Conservation (phyloP, 2,329 filamentous ascomycete genomes). For the Ambrosiella xylebori region DNA sequence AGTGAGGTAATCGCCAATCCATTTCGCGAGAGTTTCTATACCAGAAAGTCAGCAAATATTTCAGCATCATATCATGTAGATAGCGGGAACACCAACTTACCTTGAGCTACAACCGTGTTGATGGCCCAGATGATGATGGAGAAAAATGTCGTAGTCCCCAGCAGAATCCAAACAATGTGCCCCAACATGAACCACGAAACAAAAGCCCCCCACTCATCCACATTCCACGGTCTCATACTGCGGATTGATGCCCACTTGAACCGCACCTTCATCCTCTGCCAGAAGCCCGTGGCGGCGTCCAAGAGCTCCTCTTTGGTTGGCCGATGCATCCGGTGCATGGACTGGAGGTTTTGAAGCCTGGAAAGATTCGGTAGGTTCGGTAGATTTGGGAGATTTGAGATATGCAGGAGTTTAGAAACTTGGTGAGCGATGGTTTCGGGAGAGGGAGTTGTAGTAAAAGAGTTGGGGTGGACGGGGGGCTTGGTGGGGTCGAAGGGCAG, state of each 20-base stretch:
- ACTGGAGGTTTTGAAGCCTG: constrained; percentile 1
- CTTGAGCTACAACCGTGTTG: constrained; percentile 92
- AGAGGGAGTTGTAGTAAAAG: not conserved
- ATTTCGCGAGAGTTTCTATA: constrained; percentile 73
- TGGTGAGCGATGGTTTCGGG: constrained; percentile 31
- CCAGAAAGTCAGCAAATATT: not conserved
- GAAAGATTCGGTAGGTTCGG: constrained; percentile 4
- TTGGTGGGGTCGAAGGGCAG: constrained; percentile 11
- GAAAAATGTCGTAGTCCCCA: constrained; percentile 94
- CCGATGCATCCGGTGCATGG: constrained; percentile 36
- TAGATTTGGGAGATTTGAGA: constrained; percentile 3
- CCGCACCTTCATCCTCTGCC: constrained; percentile 72
- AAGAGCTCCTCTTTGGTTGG: constrained; percentile 89
- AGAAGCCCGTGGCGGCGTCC: constrained; percentile 80
- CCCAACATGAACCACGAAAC: constrained; percentile 86
- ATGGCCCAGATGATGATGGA: constrained; percentile 78
- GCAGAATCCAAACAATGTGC: constrained; percentile 86
- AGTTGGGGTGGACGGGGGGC: not conserved
- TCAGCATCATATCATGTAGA: not conserved
- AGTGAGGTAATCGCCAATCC: constrained; percentile 90
- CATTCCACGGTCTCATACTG: constrained; percentile 84
- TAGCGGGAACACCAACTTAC: constrained; percentile 26
- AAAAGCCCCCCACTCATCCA: constrained; percentile 90
- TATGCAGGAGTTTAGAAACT: constrained; percentile 41
- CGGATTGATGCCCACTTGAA: constrained; percentile 98